Evolutionary conservation across 2,329 filamentous ascomycete genomes (phyloP).

Genomic region (Dothideomycetes sp.): DNA sequence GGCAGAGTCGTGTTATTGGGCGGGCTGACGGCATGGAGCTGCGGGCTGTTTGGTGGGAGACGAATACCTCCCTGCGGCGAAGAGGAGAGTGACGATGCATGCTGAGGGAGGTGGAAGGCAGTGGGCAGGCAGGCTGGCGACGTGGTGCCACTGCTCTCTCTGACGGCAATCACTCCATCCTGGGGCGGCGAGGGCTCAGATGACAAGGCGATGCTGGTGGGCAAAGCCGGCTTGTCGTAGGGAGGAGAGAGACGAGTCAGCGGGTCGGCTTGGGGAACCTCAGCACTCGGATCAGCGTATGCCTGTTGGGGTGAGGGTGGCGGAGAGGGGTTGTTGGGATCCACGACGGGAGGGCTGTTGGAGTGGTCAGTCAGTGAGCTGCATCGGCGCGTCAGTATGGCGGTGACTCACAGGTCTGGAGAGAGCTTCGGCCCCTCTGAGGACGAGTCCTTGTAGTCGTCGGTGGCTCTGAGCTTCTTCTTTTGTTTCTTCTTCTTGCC

Average conservation of each 20-base stretch:
- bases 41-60: slow-evolving; percentile 2
- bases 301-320: slow-evolving; percentile 4
- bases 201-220: slow-evolving; percentile 1
- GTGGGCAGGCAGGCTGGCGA: neutral
- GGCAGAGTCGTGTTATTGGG: slow-evolving; percentile 1
- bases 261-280: neutral
- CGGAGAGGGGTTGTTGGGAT: slow-evolving; percentile 4
- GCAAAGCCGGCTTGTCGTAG: too few species aligned
- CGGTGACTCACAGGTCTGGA: slow-evolving; percentile 9
- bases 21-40: neutral
- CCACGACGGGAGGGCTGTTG: slow-evolving; percentile 6
- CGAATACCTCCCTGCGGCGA: slow-evolving; percentile 8
- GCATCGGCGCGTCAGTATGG: neutral
- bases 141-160: neutral
- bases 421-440: slow-evolving; percentile 8
- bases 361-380: neutral
- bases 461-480: slow-evolving; percentile 9
- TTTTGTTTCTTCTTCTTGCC: slow-evolving; percentile 11
- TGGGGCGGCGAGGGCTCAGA: slow-evolving; percentile 6
- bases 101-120: neutral
- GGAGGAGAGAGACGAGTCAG: too few species aligned
- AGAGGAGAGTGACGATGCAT: slow-evolving; percentile 5
- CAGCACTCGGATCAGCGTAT: neutral
- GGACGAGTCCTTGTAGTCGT: slow-evolving; percentile 8
- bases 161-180: slow-evolving; percentile 5